phyloP scores from a whole-genome alignment of 148 eudicot genomes.

The Chenopodium formosanum region DNA sequence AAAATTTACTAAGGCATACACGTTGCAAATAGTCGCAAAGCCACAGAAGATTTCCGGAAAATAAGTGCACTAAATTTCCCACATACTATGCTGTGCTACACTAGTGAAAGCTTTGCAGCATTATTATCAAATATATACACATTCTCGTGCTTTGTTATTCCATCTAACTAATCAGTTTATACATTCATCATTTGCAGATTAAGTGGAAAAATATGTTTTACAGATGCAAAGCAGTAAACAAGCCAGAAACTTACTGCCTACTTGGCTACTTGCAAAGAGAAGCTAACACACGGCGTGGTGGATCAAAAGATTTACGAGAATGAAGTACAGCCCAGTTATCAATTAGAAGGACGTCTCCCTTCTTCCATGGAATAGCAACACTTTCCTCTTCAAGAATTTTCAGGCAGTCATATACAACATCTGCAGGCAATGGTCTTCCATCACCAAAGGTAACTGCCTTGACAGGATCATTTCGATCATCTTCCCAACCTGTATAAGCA shows the following conservation, averaged over 20 bases:
- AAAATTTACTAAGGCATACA: too few species aligned
- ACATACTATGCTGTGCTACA: not conserved
- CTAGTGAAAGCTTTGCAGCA: not conserved
- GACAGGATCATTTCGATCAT: constrained; percentile 61
- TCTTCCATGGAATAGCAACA: constrained; percentile 76
- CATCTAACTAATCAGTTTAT: not conserved
- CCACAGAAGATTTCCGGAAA: too few species aligned
- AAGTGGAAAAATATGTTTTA: not conserved
- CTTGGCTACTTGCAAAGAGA: constrained; percentile 76
- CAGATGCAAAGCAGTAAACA: constrained; percentile 7
- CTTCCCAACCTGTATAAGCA: constrained; percentile 79
- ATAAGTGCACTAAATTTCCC: not conserved
- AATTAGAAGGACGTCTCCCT: constrained; percentile 69
- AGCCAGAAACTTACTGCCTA: constrained; percentile 20
- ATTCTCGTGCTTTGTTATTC: not conserved
- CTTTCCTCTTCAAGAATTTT: constrained; percentile 73
- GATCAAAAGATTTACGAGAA: constrained; percentile 64
- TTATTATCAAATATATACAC: not conserved
- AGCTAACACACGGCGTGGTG: constrained; percentile 83
- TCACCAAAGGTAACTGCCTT: constrained; percentile 87
- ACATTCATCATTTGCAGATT: not conserved
- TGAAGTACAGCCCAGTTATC: constrained; percentile 91
- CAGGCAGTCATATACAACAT: constrained; percentile 59
- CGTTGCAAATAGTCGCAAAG: too few species aligned
- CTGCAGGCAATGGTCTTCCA: constrained; percentile 67